Evolutionary conservation across 345 rosid genomes (phyloP).

Genomic region (Lepidium sativum): DNA sequence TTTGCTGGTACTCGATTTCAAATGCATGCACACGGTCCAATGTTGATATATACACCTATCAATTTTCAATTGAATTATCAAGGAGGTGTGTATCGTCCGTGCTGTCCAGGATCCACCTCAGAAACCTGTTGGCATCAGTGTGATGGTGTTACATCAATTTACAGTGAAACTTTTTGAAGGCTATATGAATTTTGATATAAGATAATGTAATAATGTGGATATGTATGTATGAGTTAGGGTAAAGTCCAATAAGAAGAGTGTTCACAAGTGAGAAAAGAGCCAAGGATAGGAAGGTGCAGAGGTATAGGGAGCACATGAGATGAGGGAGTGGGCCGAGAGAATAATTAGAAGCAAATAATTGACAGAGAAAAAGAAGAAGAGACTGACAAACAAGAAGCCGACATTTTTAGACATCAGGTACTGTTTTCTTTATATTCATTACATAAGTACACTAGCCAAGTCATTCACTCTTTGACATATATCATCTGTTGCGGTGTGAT

Average conservation of each 20-base stretch:
- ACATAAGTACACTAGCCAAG: background rate
- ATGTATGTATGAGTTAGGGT: background rate
- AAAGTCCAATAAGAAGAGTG: slow-evolving; percentile 7
- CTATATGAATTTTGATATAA: background rate
- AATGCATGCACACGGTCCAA: slow-evolving; percentile 11
- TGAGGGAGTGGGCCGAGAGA: slow-evolving; percentile 12
- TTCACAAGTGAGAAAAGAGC: background rate
- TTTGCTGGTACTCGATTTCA: slow-evolving; percentile 11
- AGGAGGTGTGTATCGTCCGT: background rate
- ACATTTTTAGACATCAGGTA: background rate
- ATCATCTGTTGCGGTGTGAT: background rate
- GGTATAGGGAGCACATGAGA: slow-evolving; percentile 15
- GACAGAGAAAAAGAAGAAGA: background rate
- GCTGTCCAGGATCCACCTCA: slow-evolving; percentile 22
- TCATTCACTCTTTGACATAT: background rate
- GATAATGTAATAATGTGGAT: background rate
- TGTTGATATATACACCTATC: background rate
- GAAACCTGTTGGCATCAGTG: background rate
- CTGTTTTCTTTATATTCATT: background rate
- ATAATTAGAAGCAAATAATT: slow-evolving; percentile 1
- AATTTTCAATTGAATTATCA: slow-evolving; percentile 1
- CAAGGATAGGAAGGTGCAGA: slow-evolving; percentile 1
- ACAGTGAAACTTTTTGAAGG: background rate
- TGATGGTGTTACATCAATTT: slow-evolving; percentile 3
- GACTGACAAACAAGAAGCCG: slow-evolving; percentile 7